phyloP scores from a whole-genome alignment of 331 rosid genomes.

The Phaseolus coccineus region DNA sequence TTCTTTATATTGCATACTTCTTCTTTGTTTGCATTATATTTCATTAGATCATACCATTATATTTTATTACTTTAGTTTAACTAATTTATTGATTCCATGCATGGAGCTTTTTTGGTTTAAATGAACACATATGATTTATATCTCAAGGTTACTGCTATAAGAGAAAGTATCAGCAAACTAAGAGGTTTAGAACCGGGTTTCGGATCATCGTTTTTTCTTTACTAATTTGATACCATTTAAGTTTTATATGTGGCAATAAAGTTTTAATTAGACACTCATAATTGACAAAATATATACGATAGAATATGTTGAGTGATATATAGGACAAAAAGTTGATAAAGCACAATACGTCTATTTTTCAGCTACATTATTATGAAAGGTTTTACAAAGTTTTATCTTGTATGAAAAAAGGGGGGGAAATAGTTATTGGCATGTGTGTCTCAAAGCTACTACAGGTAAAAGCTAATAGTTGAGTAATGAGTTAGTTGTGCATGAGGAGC shows the following conservation, averaged over 20 bases:
- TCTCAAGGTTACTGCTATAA: background rate
- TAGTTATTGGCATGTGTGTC: background rate
- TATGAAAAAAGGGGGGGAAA: background rate
- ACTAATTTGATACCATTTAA: background rate
- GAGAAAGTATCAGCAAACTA: background rate
- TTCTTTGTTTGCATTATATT: too few species aligned
- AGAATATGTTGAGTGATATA: background rate
- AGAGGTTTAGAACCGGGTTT: background rate
- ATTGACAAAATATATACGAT: background rate
- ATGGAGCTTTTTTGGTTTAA: too few species aligned
- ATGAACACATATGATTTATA: too few species aligned
- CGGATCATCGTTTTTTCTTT: background rate
- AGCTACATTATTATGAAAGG: background rate
- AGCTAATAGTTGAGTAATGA: background rate
- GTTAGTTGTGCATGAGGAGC: constrained; percentile 8
- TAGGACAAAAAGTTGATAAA: background rate
- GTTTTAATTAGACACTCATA: background rate
- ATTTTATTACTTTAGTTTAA: too few species aligned
- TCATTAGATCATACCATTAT: too few species aligned
- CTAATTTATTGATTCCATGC: too few species aligned
- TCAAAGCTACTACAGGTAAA: background rate
- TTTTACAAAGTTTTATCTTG: constrained; percentile 5
- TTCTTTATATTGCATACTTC: too few species aligned
- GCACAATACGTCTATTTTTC: background rate
- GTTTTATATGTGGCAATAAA: background rate